phyloP scores from a whole-genome alignment of 495 filamentous ascomycete genomes.

The Trypethelium eluteriae region DNA sequence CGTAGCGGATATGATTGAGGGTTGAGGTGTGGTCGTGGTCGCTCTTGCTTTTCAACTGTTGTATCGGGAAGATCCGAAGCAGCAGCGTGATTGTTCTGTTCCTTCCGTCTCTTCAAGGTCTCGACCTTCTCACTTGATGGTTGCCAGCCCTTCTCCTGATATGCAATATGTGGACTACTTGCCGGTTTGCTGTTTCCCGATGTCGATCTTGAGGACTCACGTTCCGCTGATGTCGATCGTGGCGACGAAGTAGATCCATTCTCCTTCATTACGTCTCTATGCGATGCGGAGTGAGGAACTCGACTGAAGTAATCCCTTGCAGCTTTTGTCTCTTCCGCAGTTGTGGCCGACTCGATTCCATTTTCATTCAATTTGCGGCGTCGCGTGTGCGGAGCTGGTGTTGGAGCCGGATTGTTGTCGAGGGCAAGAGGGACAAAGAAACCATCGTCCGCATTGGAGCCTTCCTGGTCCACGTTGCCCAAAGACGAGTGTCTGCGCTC shows the following conservation, averaged over 20 bases:
- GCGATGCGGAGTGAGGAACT: slow-evolving; percentile 11
- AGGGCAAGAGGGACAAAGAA: slow-evolving; percentile 88
- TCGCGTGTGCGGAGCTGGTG: slow-evolving; percentile 42
- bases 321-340: slow-evolving; percentile 11
- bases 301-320: slow-evolving; percentile 34
- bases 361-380: slow-evolving; percentile 15
- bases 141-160: slow-evolving; percentile 76
- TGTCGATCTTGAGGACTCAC: slow-evolving; percentile 33
- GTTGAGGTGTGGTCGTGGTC: slow-evolving; percentile 23
- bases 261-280: slow-evolving; percentile 33
- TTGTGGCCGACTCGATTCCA: slow-evolving; percentile 12
- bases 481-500: slow-evolving; percentile 66
- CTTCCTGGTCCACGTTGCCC: slow-evolving; percentile 35
- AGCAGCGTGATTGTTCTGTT: slow-evolving; percentile 27
- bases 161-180: slow-evolving; percentile 90
- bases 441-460: slow-evolving; percentile 48
- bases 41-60: slow-evolving; percentile 37
- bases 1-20: background rate
- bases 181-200: slow-evolving; percentile 57
- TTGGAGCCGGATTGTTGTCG: slow-evolving; percentile 66
- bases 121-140: slow-evolving; percentile 36
- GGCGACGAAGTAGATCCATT: slow-evolving; percentile 39
- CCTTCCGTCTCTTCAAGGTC: slow-evolving; percentile 42
- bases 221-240: slow-evolving; percentile 47
- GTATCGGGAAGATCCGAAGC: slow-evolving; percentile 21